Evolutionary conservation across 768 basidiomycete genomes (phyloP).

Genomic region (Boletus bicolor): DNA sequence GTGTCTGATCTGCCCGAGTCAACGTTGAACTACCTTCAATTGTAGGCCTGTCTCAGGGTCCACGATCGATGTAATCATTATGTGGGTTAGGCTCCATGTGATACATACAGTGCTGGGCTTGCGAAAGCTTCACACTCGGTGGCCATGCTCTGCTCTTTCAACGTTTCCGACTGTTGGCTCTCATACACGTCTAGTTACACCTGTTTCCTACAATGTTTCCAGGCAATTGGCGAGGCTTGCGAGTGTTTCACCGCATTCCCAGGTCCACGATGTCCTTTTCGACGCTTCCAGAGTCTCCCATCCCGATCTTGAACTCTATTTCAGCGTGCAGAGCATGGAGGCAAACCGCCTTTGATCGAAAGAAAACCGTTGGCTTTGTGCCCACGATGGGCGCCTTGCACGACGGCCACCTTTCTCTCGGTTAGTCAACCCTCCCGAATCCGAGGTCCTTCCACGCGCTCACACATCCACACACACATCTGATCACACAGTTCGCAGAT

Average conservation of each 20-base stretch:
- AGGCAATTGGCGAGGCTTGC: conserved; percentile 1
- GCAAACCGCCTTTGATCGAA: conserved; percentile 49
- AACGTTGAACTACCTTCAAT: no score
- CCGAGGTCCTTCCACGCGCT: background rate
- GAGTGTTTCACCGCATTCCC: background rate
- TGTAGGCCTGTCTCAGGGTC: no score
- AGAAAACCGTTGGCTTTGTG: conserved; percentile 84
- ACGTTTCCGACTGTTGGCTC: background rate
- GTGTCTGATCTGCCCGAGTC: no score
- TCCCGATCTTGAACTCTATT: conserved; percentile 57
- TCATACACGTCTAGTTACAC: background rate
- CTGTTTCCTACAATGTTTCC: conserved; percentile 2
- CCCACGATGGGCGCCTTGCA: conserved; percentile 98
- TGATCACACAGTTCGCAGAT: conserved; percentile 59
- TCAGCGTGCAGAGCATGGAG: conserved; percentile 73
- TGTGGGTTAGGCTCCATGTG: background rate
- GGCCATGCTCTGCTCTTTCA: background rate
- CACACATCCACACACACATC: background rate
- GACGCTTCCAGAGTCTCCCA: conserved; percentile 30
- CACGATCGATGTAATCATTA: no score
- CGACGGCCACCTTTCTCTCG: conserved; percentile 86
- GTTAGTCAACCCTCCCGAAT: conserved; percentile 47
- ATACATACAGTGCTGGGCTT: background rate
- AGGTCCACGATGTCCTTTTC: conserved; percentile 18
- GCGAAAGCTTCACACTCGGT: background rate